Percentiles rank a stretch among this genome's conserved stretches.
Conservation (phyloP, 192 early-diverging fungal genomes). For the Coemansia sp. region DNA sequence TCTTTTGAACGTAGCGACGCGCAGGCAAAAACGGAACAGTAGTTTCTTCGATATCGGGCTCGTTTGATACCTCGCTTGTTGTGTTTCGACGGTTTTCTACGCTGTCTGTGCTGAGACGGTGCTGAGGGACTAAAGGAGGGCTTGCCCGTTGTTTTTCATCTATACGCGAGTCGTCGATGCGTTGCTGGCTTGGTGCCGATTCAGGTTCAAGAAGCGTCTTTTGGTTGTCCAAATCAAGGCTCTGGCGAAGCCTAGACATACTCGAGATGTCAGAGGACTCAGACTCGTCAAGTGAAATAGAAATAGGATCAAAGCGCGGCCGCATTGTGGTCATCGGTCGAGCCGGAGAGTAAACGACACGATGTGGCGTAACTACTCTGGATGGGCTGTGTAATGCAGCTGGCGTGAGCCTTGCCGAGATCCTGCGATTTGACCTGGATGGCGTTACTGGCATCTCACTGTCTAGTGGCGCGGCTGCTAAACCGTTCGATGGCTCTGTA, state of each 20-base stretch:
- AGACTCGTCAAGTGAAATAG: neutral
- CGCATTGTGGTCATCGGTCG: constrained; percentile 20
- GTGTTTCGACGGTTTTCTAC: constrained; percentile 3
- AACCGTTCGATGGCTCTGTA: neutral
- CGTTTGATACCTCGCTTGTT: constrained; percentile 14
- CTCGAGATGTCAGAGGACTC: neutral
- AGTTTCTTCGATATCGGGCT: constrained; percentile 47
- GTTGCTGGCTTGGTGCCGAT: neutral
- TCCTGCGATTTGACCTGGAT: neutral
- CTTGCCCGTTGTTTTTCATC: constrained; percentile 8
- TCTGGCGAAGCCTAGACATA: neutral
- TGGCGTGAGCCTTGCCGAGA: neutral
- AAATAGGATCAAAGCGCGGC: constrained; percentile 10
- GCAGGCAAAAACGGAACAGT: constrained; percentile 52
- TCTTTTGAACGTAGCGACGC: constrained; percentile 46
- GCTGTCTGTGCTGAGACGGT: constrained; percentile 14
- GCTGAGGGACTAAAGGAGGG: neutral
- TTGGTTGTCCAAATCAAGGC: neutral
- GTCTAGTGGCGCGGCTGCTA: neutral
- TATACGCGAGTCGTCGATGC: no score
- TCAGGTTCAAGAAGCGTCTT: neutral
- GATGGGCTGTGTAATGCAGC: constrained; percentile 35
- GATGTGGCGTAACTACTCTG: constrained; percentile 45
- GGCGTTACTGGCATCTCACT: constrained; percentile 13
- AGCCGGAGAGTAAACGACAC: constrained; percentile 46